These are phyloP conservation scores for Tolypocladium pustulatum DNA, from an alignment of 2,329 filamentous ascomycete species.

Conservation along the genomic window DNA sequence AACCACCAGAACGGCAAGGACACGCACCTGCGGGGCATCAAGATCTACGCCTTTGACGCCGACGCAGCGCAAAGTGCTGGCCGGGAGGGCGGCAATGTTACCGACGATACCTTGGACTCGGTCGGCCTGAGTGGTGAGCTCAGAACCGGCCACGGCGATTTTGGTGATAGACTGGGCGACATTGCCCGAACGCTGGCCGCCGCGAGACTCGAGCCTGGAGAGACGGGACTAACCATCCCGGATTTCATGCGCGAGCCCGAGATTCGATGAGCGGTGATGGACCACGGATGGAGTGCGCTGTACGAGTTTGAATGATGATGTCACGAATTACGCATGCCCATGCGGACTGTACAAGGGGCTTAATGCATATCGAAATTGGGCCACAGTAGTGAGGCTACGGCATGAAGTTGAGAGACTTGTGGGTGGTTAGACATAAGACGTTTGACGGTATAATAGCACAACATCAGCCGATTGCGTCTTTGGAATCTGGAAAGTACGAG, in stretches of 20 bases:
- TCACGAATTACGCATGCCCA: background rate
- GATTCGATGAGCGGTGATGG: slow-evolving; percentile 19
- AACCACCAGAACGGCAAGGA: slow-evolving; percentile 99
- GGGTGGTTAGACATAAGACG: background rate
- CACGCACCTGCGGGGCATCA: slow-evolving; percentile 89
- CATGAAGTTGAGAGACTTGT: background rate
- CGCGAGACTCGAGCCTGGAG: slow-evolving; percentile 20
- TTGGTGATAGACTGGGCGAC: slow-evolving; percentile 14
- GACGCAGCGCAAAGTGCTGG: slow-evolving; percentile 32
- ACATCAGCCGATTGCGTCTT: background rate
- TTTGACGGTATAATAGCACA: background rate
- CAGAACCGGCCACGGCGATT: background rate
- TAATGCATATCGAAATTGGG: background rate
- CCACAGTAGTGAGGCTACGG: background rate
- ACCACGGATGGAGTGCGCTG: background rate
- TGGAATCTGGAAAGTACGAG: background rate
- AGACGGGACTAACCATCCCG: slow-evolving; percentile 24
- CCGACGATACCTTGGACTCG: slow-evolving; percentile 17
- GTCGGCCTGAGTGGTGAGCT: slow-evolving; percentile 9
- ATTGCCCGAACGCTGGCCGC: slow-evolving; percentile 16
- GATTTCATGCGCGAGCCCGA: slow-evolving; percentile 34
- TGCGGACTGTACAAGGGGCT: background rate
- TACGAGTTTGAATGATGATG: background rate
- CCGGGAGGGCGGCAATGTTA: slow-evolving; percentile 19
- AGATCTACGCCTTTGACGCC: slow-evolving; percentile 60